Evolutionary conservation across 2,329 filamentous ascomycete genomes (phyloP).

Genomic region (Hypoxylon sp.): DNA sequence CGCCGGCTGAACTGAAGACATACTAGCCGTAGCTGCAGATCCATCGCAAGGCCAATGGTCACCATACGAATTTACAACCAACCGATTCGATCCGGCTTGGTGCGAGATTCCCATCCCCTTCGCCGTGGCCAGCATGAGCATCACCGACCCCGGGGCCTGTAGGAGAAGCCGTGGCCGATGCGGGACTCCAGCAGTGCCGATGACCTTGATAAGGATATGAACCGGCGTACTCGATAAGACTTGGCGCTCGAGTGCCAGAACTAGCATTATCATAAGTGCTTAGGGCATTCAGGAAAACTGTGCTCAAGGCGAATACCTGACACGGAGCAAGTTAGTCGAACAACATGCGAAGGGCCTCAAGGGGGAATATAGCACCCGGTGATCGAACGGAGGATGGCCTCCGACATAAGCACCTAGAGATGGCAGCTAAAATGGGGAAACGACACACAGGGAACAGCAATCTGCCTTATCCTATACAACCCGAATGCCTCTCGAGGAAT

Average conservation of each 20-base stretch:
- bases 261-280: slow-evolving; percentile 19
- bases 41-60: slow-evolving; percentile 55
- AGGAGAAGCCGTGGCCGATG: slow-evolving; percentile 15
- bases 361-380: slow-evolving; percentile 46
- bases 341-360: background rate
- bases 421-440: slow-evolving; percentile 71
- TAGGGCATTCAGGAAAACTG: background rate
- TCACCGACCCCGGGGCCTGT: slow-evolving; percentile 17
- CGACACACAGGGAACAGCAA: slow-evolving; percentile 75
- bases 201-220: background rate
- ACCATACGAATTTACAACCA: slow-evolving; percentile 55
- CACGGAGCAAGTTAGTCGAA: background rate
- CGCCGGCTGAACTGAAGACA: slow-evolving; percentile 1
- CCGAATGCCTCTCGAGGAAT: slow-evolving; percentile 67
- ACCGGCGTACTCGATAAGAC: slow-evolving; percentile 33
- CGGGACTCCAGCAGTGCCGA: slow-evolving; percentile 27
- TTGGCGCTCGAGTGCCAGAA: slow-evolving; percentile 9
- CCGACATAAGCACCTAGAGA: slow-evolving; percentile 48
- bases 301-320: slow-evolving; percentile 30
- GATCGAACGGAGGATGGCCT: slow-evolving; percentile 57
- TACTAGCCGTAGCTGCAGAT: slow-evolving; percentile 22
- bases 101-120: slow-evolving; percentile 44
- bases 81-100: slow-evolving; percentile 54
- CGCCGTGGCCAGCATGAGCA: slow-evolving; percentile 25
- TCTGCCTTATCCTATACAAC: slow-evolving; percentile 72